Percentiles rank a stretch among this genome's conserved stretches.
phyloP scores from a whole-genome alignment of 169 alveolate species.

The Cryptosporidium muris region DNA sequence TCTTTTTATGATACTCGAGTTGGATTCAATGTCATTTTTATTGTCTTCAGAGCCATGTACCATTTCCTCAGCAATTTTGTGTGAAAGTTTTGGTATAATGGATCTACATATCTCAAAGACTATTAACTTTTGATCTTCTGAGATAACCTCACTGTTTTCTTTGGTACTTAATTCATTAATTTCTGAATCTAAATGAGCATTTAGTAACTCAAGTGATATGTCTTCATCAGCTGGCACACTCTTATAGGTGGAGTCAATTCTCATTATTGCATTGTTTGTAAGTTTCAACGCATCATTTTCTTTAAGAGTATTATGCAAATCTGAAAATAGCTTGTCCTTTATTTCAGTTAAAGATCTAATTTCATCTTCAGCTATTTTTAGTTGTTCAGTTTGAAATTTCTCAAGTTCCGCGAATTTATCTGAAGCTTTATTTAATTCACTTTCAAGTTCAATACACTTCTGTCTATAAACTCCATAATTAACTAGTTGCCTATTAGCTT shows the following conservation, averaged over 20 bases:
- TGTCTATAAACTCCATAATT: not conserved
- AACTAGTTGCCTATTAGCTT: constrained; percentile 27
- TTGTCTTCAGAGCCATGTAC: not conserved
- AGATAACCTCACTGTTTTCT: constrained; percentile 1
- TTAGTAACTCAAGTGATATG: constrained; percentile 9
- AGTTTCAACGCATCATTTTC: constrained; percentile 55
- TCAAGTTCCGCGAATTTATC: constrained; percentile 51
- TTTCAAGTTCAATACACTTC: constrained; percentile 25
- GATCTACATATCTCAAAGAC: constrained; percentile 49
- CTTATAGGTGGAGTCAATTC: constrained; percentile 42
- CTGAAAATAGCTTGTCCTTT: constrained; percentile 33
- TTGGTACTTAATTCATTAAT: not conserved
- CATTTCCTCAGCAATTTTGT: constrained; percentile 68
- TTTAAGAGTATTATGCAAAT: constrained; percentile 26
- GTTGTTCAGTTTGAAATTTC: constrained; percentile 58
- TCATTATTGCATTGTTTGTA: constrained; percentile 40
- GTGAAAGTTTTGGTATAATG: constrained; percentile 59
- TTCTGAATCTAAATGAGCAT: constrained; percentile 7
- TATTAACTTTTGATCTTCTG: not conserved
- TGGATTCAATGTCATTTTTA: not conserved
- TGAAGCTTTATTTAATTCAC: constrained; percentile 49
- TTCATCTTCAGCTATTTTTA: constrained; percentile 60
- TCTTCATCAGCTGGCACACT: constrained; percentile 37
- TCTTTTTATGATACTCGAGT: not conserved
- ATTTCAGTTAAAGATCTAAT: constrained; percentile 42